phyloP scores from a whole-genome alignment of 2,329 filamentous ascomycete species.

The Fusarium praegraminearum region DNA sequence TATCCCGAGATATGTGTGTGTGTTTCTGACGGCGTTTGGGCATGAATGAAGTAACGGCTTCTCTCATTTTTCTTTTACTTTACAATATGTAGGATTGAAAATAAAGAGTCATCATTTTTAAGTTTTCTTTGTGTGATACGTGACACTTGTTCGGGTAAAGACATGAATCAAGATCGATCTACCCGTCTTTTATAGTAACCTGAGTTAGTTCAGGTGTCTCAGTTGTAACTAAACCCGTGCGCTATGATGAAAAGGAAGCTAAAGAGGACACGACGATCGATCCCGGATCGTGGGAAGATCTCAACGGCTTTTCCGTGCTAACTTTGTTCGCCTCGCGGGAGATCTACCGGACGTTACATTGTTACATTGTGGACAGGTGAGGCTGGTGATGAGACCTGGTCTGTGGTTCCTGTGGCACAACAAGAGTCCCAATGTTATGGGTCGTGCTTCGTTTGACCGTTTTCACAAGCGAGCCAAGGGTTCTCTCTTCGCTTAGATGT shows the following conservation, averaged over 20 bases:
- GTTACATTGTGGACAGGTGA: background rate
- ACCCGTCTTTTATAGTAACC: background rate
- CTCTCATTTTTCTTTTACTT: background rate
- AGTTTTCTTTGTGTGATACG: constrained; percentile 29
- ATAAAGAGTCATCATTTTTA: constrained; percentile 35
- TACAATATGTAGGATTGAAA: constrained; percentile 21
- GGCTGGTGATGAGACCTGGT: constrained; percentile 20
- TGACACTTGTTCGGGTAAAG: constrained; percentile 15
- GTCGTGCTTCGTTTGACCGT: constrained; percentile 23
- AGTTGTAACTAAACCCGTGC: background rate
- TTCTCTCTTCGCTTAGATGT: too few species aligned
- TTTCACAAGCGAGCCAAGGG: constrained; percentile 15
- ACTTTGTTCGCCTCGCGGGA: constrained; percentile 13
- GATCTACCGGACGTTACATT: constrained; percentile 4
- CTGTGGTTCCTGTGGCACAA: constrained; percentile 19
- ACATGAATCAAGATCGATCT: background rate
- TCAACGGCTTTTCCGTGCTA: constrained; percentile 19
- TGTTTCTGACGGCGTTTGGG: constrained; percentile 25
- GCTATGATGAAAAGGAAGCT: constrained; percentile 2
- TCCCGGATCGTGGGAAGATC: constrained; percentile 18
- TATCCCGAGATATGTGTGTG: background rate
- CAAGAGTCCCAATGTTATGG: background rate
- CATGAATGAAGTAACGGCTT: constrained; percentile 35
- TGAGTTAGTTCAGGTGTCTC: constrained; percentile 6
- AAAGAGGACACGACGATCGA: background rate